phyloP scores from a whole-genome alignment of 768 basidiomycete species.

The Vararia minispora region DNA sequence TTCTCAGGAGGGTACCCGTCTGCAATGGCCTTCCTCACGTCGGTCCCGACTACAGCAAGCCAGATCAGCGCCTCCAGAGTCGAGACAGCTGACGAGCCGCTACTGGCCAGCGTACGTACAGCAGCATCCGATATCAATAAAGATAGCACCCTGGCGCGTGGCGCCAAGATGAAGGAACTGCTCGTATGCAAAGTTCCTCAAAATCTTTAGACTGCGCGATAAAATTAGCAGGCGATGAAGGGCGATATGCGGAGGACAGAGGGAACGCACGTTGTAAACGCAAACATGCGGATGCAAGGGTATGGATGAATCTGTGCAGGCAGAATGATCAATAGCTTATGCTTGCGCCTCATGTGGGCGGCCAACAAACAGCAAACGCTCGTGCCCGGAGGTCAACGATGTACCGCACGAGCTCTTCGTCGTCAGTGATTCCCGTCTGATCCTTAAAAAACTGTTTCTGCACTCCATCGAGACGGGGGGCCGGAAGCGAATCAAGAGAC shows the following conservation, averaged over 20 bases:
- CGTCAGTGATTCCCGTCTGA: conserved; percentile 20
- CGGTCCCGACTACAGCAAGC: conserved; percentile 25
- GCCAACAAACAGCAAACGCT: too few species aligned
- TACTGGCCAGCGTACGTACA: conserved; percentile 20
- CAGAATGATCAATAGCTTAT: too few species aligned
- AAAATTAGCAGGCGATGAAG: too few species aligned
- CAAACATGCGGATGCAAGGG: conserved; percentile 3
- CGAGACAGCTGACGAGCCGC: not conserved
- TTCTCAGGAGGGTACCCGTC: conserved; percentile 33
- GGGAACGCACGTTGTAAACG: conserved; percentile 3
- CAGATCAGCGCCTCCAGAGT: not conserved
- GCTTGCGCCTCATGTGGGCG: too few species aligned
- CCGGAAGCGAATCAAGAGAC: too few species aligned
- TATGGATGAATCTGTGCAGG: conserved; percentile 3
- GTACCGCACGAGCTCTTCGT: conserved; percentile 20
- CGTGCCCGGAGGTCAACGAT: too few species aligned
- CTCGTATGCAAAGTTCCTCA: not conserved
- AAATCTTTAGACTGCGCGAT: conserved; percentile 5
- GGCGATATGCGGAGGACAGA: too few species aligned
- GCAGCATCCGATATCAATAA: conserved; percentile 36
- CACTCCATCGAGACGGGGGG: too few species aligned
- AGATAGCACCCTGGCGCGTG: conserved; percentile 17
- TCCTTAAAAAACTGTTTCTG: conserved; percentile 16
- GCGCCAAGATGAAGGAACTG: not conserved
- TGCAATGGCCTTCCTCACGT: conserved; percentile 26